A percentile compares a stretch with the other conserved stretches of the same genome.
These are phyloP conservation scores for Yarrowia galli DNA, from an alignment of 1,139 yeast genomes.

Conservation along the genomic window DNA sequence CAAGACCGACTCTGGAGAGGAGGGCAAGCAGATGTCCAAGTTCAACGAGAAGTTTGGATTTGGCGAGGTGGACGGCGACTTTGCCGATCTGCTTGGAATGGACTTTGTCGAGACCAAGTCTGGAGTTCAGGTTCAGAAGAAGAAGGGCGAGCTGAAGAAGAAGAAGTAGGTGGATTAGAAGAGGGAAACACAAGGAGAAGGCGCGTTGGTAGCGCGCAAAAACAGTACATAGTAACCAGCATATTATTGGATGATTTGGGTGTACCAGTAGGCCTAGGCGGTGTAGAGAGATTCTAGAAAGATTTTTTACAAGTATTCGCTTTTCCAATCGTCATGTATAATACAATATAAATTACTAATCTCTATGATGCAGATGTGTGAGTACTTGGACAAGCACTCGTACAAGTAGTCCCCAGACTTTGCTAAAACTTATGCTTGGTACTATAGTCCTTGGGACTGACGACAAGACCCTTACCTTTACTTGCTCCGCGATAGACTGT, in stretches of 20 bases:
- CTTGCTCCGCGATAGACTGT: conserved; percentile 89
- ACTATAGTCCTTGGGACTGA: conserved; percentile 67
- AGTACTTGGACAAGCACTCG: too few relatives aligned
- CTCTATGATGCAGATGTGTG: conserved; percentile 9
- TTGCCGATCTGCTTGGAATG: conserved; percentile 67
- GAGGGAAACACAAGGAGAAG: neutral
- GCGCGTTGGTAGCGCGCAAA: conserved; percentile 37
- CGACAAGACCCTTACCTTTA: conserved; percentile 91
- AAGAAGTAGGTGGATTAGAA: conserved; percentile 33
- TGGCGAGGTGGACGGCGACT: conserved; percentile 59
- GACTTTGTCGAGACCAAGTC: conserved; percentile 67
- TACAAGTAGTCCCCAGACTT: neutral
- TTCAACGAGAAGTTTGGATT: conserved; percentile 77
- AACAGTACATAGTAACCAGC: conserved; percentile 39
- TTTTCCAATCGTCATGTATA: neutral
- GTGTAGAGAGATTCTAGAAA: too few relatives aligned
- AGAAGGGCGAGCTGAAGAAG: conserved; percentile 57
- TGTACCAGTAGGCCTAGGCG: neutral
- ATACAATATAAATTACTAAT: conserved; percentile 17
- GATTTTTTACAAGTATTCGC: too few relatives aligned
- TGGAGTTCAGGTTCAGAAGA: conserved; percentile 65
- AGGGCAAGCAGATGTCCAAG: conserved; percentile 84
- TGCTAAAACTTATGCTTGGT: conserved; percentile 49
- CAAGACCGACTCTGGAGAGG: conserved; percentile 75
- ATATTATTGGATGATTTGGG: conserved; percentile 7